These are phyloP conservation scores for Nemophila menziesii DNA, from an alignment of 257 asterid species.

Conservation along the genomic window DNA sequence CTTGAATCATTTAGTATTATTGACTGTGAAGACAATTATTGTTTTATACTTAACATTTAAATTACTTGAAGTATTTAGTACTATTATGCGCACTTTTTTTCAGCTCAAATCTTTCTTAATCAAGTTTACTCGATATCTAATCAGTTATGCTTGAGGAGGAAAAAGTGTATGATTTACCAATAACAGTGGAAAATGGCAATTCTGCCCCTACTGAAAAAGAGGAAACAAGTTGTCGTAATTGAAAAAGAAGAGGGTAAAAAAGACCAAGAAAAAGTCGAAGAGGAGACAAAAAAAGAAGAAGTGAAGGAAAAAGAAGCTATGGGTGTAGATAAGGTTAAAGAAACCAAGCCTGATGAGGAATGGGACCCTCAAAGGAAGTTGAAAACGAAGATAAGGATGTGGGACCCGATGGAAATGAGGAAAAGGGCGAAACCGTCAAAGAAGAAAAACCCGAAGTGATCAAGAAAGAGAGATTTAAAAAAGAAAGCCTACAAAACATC, in stretches of 20 bases:
- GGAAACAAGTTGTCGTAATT: conserved; percentile 4
- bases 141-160: conserved; percentile 56
- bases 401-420: not conserved
- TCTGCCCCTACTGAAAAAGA: conserved; percentile 1
- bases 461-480: not conserved
- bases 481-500: conserved; percentile 42
- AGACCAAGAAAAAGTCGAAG: no score
- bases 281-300: no score
- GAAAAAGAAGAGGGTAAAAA: conserved; percentile 16
- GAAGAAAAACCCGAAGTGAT: not conserved
- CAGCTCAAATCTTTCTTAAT: no score
- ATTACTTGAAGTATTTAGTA: no score
- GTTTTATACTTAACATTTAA: no score
- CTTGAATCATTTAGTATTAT: no score
- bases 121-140: no score
- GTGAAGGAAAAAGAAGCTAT: not conserved
- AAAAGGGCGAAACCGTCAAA: not conserved
- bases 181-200: conserved; percentile 32
- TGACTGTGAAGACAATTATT: no score
- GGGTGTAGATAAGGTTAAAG: conserved; percentile 1
- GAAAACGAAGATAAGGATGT: not conserved
- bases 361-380: not conserved
- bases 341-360: not conserved
- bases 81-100: no score
- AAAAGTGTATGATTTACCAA: conserved; percentile 21